Percentiles rank a stretch among this genome's conserved stretches.
Conservation (phyloP, 2,329 filamentous ascomycete species). For the Keithomyces neogunnii region DNA sequence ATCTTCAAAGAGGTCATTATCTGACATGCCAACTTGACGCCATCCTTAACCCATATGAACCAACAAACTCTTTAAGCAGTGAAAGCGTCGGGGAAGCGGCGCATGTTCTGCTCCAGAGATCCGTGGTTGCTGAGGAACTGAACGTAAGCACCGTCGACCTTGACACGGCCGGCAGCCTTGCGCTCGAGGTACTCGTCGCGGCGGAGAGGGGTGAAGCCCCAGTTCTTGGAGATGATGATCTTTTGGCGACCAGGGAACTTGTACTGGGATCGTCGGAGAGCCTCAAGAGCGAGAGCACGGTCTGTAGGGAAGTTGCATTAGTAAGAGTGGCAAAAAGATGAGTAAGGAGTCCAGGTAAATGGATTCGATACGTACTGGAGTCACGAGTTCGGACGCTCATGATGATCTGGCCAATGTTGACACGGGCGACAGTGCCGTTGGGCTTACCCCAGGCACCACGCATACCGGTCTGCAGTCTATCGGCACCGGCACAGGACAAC, state of each 20-base stretch:
- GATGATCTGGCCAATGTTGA: conserved; percentile 99
- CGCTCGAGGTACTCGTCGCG: conserved; percentile 96
- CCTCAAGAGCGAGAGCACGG: conserved; percentile 91
- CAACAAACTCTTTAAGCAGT: conserved; percentile 38
- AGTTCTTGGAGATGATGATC: conserved; percentile 99
- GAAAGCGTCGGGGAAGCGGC: conserved; percentile 92
- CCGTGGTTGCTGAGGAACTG: conserved; percentile 98
- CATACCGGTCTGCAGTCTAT: conserved; percentile 99
- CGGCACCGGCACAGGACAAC: conserved; percentile 99
- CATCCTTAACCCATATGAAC: conserved; percentile 32
- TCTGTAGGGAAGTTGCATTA: conserved; percentile 36
- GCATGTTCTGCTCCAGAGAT: conserved; percentile 75
- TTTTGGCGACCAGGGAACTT: conserved; percentile 99
- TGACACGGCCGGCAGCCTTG: conserved; percentile 87
- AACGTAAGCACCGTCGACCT: conserved; percentile 98
- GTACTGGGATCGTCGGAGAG: conserved; percentile 98
- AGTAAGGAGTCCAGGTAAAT: background rate
- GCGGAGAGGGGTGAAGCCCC: conserved; percentile 98
- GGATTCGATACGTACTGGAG: conserved; percentile 52
- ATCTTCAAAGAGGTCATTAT: conserved; percentile 24
- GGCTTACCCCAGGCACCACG: conserved; percentile 99
- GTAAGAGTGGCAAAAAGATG: conserved; percentile 8
- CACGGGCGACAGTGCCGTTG: conserved; percentile 96
- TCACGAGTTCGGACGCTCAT: conserved; percentile 96
- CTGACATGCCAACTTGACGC: conserved; percentile 38